Evolutionary conservation across 2,329 filamentous ascomycete genomes (phyloP).

Genomic region (Aureobasidium pullulans): DNA sequence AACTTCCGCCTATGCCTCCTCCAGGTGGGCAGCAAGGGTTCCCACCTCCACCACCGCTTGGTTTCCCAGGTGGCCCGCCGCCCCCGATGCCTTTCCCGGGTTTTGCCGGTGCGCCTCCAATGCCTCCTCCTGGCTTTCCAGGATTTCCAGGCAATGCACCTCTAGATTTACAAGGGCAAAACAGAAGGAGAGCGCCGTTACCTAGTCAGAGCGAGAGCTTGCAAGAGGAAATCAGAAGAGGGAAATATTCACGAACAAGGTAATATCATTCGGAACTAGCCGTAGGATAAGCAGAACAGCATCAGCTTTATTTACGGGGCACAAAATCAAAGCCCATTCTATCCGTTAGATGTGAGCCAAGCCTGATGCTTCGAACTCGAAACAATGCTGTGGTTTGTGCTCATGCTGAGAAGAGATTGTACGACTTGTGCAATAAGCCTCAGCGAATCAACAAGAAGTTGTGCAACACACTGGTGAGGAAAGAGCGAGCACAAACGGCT

Average conservation of each 20-base stretch:
- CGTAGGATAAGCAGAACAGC: neutral
- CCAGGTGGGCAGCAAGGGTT: constrained; percentile 16
- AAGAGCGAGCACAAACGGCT: neutral
- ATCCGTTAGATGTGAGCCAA: neutral
- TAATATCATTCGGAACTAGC: neutral
- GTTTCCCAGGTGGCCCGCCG: constrained; percentile 17
- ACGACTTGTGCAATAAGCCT: neutral
- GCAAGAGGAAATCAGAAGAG: constrained; percentile 63
- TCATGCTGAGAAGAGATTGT: neutral
- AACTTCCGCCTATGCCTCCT: constrained; percentile 23
- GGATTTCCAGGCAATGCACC: constrained; percentile 18
- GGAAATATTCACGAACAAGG: constrained; percentile 37
- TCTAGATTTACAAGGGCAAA: constrained; percentile 7
- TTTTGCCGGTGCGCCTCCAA: constrained; percentile 15
- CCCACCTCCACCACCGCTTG: constrained; percentile 25
- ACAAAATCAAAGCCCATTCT: neutral
- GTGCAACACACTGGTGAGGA: neutral
- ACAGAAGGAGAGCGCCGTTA: constrained; percentile 60
- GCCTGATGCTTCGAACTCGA: neutral
- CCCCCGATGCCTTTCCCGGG: constrained; percentile 26
- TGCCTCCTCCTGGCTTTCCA: constrained; percentile 24
- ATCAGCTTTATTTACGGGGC: neutral
- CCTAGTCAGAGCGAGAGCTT: constrained; percentile 80
- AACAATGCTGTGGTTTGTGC: neutral
- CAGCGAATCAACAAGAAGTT: neutral